A percentile compares a stretch with the other conserved stretches of the same genome.
phyloP scores from a whole-genome alignment of 1,139 yeast genomes.

The Suhomyces yuchorum region DNA sequence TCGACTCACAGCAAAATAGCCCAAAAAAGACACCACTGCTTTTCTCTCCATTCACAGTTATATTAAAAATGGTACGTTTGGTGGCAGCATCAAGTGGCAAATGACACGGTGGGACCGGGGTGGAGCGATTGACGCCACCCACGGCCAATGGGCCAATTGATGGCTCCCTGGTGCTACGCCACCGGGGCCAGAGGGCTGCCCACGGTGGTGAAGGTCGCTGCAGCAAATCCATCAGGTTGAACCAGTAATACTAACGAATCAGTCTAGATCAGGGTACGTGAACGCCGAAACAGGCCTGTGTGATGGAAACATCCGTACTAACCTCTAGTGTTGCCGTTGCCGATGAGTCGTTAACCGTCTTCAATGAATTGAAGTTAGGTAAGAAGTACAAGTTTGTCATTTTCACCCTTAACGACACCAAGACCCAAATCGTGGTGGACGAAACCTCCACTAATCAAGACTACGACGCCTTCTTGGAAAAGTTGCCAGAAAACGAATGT shows the following conservation, averaged over 20 bases:
- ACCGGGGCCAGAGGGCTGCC: background rate
- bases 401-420: conserved; percentile 75
- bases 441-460: conserved; percentile 72
- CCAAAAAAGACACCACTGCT: conserved; percentile 13
- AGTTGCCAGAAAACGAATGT: conserved; percentile 94
- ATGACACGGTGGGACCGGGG: background rate
- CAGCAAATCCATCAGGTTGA: background rate
- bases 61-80: conserved; percentile 12
- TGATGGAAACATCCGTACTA: conserved; percentile 22
- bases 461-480: conserved; percentile 82
- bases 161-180: background rate
- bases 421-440: conserved; percentile 89
- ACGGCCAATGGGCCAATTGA: conserved; percentile 2
- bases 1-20: conserved; percentile 14
- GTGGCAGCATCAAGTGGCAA: background rate
- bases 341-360: conserved; percentile 89
- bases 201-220: background rate
- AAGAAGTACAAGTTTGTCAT: conserved; percentile 84
- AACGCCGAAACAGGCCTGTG: background rate
- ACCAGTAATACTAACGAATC: conserved; percentile 13
- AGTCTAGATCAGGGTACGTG: conserved; percentile 74
- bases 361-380: conserved; percentile 94
- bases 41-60: conserved; percentile 6
- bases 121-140: background rate
- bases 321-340: conserved; percentile 82